Evolutionary conservation across 2,329 filamentous ascomycete species (phyloP).

Genomic region (Trichoderma sp.): DNA sequence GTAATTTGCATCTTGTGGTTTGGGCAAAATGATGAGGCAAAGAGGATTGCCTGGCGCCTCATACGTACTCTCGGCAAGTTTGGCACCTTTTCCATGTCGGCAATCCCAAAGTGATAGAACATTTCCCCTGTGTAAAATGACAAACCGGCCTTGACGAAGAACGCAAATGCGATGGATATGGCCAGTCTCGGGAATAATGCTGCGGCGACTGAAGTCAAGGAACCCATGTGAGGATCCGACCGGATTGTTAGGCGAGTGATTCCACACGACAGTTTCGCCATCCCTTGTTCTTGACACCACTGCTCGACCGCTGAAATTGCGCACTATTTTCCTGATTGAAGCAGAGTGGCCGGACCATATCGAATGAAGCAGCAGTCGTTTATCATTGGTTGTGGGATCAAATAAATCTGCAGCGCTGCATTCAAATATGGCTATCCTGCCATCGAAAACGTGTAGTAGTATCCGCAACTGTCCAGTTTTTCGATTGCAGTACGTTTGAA

Average conservation of each 20-base stretch:
- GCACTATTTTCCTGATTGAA: conserved; percentile 79
- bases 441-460: conserved; percentile 80
- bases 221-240: conserved; percentile 23
- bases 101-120: conserved; percentile 79
- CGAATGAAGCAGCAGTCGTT: conserved; percentile 59
- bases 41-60: conserved; percentile 66
- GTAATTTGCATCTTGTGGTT: conserved; percentile 53
- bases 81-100: conserved; percentile 53
- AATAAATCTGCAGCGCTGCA: conserved; percentile 76
- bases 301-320: conserved; percentile 76
- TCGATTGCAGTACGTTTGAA: conserved; percentile 69
- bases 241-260: conserved; percentile 49
- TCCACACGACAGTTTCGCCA: conserved; percentile 82
- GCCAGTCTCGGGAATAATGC: conserved; percentile 61
- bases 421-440: conserved; percentile 77
- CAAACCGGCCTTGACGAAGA: conserved; percentile 71
- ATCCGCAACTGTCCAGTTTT: conserved; percentile 65
- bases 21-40: conserved; percentile 73
- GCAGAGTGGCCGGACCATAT: conserved; percentile 82
- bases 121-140: conserved; percentile 73
- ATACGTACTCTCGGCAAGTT: conserved; percentile 53
- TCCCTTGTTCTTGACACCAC: conserved; percentile 76
- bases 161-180: conserved; percentile 80
- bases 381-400: conserved; percentile 62
- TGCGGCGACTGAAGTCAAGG: conserved; percentile 58